Conservation (phyloP, 2,329 filamentous ascomycete species). For the Colletotrichum noveboracense region DNA sequence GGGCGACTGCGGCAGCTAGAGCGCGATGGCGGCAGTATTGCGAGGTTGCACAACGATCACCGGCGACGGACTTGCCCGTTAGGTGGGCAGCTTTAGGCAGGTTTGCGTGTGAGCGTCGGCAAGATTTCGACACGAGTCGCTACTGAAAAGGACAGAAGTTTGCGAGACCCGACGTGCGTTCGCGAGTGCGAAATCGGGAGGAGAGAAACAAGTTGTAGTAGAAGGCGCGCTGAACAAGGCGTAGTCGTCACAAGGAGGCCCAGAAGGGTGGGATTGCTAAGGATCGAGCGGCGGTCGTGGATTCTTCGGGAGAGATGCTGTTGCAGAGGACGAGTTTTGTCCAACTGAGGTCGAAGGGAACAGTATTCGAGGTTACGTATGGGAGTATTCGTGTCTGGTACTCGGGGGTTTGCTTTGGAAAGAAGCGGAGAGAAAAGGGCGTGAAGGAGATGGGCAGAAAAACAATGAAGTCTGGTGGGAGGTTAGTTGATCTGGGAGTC, state of each 20-base stretch:
- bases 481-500: not conserved
- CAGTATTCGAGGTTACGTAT: not conserved
- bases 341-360: not conserved
- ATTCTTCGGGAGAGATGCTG: not conserved
- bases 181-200: not conserved
- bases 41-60: not conserved
- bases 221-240: not conserved
- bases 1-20: slow-evolving; percentile 14
- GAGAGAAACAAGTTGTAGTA: not conserved
- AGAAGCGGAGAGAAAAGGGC: not conserved
- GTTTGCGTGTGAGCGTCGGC: not conserved
- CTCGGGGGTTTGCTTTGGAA: not conserved
- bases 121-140: not conserved
- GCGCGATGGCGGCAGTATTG: not conserved
- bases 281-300: not conserved
- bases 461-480: not conserved
- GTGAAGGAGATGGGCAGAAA: not conserved
- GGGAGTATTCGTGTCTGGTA: not conserved
- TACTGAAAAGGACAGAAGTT: not conserved
- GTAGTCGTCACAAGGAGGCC: not conserved
- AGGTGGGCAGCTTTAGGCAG: not conserved
- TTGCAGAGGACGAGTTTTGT: not conserved
- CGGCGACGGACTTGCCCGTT: not conserved
- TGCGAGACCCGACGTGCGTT: not conserved
- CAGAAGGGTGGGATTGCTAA: not conserved